Evolutionary conservation across 495 filamentous ascomycete genomes (phyloP), one percentile per base, ranked within the genome.

Genomic region (Amphirosellinia nigrospora): DNA sequence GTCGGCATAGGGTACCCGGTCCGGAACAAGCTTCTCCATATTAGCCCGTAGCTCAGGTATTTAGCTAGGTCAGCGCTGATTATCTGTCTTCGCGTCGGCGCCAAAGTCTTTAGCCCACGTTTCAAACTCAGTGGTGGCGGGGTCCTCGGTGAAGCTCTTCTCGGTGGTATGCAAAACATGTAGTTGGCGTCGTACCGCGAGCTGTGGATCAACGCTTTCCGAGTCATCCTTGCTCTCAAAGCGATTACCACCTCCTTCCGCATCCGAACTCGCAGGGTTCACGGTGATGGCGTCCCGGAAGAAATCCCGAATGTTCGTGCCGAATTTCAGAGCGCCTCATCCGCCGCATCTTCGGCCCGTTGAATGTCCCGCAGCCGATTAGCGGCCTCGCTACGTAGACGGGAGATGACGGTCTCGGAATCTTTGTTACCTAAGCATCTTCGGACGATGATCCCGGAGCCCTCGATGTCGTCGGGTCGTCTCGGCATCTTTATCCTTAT

Each of bases 11-110:
- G 94, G 86, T 16, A 97, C 93, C 71, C 86, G 86, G 81, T 94
- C 94, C 21, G 96, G 96, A 26, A 98, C 96, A 62, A 97, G 85
- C 82, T 92, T 94, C 86, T 97, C 96, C 96, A 98, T 98, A 5
- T 94, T 94, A 48, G 87, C 79, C 69, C 96, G 86, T 70, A 99
- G 84, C 81, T 98, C 96, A 28, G 91, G 73, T 97, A 97, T 72
- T 91, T 93, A 68, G 94, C 91, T 66, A 99, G 75, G 79, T 98
- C 94, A 58, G 84, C 84, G 63, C 89, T 88, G 69, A 99, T 96
- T 90, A 58, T 92, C 92, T 16, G 96, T 98, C 86, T 96, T 93
- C 69, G 83, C 86, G 8, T 95, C 94, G 19, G 92, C 86, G 71
- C 93, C 88, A 79, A 98, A 98, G 1, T 84, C 85, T 70, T 90